These are phyloP conservation scores for Cornus controversa DNA, from an alignment of 148 eudicot genomes.

Conservation along the genomic window DNA sequence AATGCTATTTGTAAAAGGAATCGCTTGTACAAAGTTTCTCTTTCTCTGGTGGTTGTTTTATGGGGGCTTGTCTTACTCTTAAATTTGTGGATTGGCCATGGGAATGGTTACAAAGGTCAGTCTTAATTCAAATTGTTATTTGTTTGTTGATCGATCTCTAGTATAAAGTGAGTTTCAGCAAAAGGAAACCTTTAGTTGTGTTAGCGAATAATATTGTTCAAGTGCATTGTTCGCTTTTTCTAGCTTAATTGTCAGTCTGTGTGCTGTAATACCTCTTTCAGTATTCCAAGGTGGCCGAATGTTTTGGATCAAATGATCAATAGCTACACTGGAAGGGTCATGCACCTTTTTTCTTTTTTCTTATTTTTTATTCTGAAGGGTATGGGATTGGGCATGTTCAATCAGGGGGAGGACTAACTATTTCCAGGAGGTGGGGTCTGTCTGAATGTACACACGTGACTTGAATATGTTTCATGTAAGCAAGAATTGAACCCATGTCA, in stretches of 20 bases:
- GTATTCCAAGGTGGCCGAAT: neutral
- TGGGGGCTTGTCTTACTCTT: slow-evolving; percentile 80
- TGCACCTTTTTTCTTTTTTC: too few relatives aligned
- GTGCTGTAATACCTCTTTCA: neutral
- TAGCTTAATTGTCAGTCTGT: neutral
- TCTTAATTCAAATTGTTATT: neutral
- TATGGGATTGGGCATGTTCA: too few relatives aligned
- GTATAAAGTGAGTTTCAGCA: too few relatives aligned
- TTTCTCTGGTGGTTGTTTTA: slow-evolving; percentile 55
- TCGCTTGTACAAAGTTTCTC: slow-evolving; percentile 58
- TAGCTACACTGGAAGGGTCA: too few relatives aligned
- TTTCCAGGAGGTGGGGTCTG: neutral
- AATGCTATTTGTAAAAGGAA: slow-evolving; percentile 44
- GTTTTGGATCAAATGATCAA: too few relatives aligned
- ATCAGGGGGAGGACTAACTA: too few relatives aligned
- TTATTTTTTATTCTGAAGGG: too few relatives aligned
- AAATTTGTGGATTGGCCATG: slow-evolving; percentile 68
- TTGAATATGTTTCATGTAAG: neutral
- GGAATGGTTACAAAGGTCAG: slow-evolving; percentile 64
- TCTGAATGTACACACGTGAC: neutral
- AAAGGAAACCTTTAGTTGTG: too few relatives aligned
- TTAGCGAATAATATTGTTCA: neutral
- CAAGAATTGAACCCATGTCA: neutral
- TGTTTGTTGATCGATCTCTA: neutral
- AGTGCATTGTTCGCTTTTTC: neutral